phyloP scores from a whole-genome alignment of 2,329 filamentous ascomycete species.

The Botrytis paeoniae region DNA sequence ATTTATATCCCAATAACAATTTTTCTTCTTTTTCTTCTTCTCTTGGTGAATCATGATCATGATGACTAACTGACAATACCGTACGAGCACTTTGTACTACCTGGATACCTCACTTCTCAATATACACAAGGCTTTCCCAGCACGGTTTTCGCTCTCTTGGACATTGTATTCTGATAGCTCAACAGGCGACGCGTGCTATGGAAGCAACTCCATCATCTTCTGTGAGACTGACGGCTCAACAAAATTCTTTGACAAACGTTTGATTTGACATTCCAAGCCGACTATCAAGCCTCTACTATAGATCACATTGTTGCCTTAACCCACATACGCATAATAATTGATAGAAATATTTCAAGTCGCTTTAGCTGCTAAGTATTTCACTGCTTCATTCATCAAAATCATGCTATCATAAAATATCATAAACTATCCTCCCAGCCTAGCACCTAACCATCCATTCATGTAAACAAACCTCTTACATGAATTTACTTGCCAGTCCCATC shows the following conservation, averaged over 20 bases:
- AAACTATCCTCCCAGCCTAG: background rate
- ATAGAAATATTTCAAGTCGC: background rate
- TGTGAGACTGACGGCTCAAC: background rate
- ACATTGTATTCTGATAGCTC: background rate
- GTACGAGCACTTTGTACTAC: background rate
- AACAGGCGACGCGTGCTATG: background rate
- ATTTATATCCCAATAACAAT: background rate
- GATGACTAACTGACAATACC: background rate
- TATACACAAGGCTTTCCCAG: background rate
- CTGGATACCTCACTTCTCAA: too few relatives aligned
- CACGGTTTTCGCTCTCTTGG: background rate
- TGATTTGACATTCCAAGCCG: background rate
- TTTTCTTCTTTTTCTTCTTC: too few relatives aligned
- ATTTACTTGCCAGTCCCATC: conserved; percentile 59
- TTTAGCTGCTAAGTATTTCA: background rate
- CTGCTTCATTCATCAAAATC: background rate
- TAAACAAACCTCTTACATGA: conserved; percentile 42
- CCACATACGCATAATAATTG: background rate
- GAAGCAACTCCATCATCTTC: background rate
- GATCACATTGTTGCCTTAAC: background rate
- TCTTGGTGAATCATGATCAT: background rate
- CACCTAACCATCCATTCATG: background rate
- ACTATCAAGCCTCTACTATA: background rate
- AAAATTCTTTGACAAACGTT: background rate
- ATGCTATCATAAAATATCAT: background rate